Conservation (phyloP, 1,284 basidiomycete genomes). For the Meripilus lineatus region DNA sequence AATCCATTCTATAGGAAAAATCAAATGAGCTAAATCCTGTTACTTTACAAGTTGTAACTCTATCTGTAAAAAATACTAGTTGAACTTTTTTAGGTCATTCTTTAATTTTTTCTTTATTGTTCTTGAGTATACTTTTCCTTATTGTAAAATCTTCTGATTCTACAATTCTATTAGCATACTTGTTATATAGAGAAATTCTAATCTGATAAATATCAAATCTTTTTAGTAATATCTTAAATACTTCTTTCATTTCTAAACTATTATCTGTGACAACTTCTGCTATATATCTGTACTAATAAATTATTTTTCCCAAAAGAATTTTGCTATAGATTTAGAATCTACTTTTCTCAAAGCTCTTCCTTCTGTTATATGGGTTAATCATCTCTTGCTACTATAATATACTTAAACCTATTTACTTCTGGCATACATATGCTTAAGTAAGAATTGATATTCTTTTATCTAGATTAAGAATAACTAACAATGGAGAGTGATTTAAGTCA, state of each 20-base stretch:
- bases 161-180: constrained; percentile 16
- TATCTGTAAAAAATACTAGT: constrained; percentile 9
- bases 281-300: constrained; percentile 30
- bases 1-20: constrained; percentile 7
- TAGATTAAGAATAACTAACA: no score
- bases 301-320: constrained; percentile 21
- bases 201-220: constrained; percentile 10
- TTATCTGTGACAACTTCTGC: constrained; percentile 35
- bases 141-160: constrained; percentile 6
- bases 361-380: constrained; percentile 17
- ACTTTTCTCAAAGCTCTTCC: constrained; percentile 12
- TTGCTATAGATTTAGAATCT: constrained; percentile 17
- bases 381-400: constrained; percentile 20
- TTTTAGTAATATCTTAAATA: constrained; percentile 8
- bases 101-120: constrained; percentile 1
- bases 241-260: constrained; percentile 20
- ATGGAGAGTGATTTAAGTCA: no score
- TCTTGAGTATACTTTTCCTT: constrained; percentile 4
- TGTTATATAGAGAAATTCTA: constrained; percentile 14
- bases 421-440: constrained; percentile 17
- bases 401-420: constrained; percentile 9
- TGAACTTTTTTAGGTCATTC: constrained; percentile 4
- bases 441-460: no score
- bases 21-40: constrained; percentile 6
- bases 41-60: neutral